These are phyloP conservation scores for Gaultheria prostrata DNA, from an alignment of 148 eudicot genomes.

Conservation along the genomic window DNA sequence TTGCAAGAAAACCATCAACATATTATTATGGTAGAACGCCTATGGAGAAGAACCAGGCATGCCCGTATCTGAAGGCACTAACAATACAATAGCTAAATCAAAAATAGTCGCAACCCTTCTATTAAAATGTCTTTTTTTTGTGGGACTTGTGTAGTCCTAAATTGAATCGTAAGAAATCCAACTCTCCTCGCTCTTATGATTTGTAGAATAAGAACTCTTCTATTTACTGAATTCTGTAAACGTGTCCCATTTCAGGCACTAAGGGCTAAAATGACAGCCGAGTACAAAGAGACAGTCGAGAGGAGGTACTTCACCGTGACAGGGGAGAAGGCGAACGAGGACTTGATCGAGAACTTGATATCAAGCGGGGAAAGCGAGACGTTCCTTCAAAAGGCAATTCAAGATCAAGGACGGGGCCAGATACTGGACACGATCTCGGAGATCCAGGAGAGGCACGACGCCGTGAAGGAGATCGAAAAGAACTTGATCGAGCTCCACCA, in stretches of 20 bases:
- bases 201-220: too few relatives aligned
- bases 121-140: too few relatives aligned
- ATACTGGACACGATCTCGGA: constrained; percentile 75
- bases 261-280: constrained; percentile 54
- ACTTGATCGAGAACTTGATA: constrained; percentile 58
- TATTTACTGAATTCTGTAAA: not conserved
- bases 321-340: constrained; percentile 67
- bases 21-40: too few relatives aligned
- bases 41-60: too few relatives aligned
- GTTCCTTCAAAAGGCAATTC: constrained; percentile 72
- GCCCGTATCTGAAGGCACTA: too few relatives aligned
- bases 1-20: not conserved
- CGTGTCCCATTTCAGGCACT: constrained; percentile 40
- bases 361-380: constrained; percentile 69
- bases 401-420: constrained; percentile 76
- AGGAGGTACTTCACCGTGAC: constrained; percentile 73
- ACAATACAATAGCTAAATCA: too few relatives aligned
- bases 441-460: constrained; percentile 75
- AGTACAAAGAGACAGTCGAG: constrained; percentile 70
- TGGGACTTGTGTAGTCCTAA: too few relatives aligned
- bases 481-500: constrained; percentile 72
- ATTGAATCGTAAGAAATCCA: too few relatives aligned
- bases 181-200: too few relatives aligned
- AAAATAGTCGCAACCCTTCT: too few relatives aligned
- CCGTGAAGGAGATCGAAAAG: constrained; percentile 69